Base-by-base conservation (phyloP, 2,329 filamentous ascomycete species). In the Thyridium curvatum region DNA sequence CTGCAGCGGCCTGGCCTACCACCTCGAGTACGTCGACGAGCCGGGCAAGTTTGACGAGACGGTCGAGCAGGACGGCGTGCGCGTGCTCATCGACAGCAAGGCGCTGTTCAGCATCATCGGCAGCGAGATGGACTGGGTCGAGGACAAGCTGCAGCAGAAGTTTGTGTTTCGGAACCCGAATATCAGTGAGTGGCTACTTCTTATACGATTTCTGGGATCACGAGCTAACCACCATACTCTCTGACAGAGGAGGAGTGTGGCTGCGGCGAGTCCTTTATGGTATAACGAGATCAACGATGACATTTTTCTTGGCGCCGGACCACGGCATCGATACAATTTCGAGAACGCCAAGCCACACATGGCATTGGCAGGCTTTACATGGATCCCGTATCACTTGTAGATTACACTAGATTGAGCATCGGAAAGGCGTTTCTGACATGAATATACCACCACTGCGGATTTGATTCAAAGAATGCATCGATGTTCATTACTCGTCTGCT, bases 91-190 rank as follows among this genome's bases (percentile, higher is more conserved):
- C 41, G 93, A 98, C 62, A 94, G 87, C 72, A 97, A 96, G 69
- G 93, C 93, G 32, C 68, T 98, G 36, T 90, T 98, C 60, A 97
- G 91, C 62, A 97, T 98, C 39, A 96, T 98, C 52, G 93, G 93
- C 5, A 95, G 86, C 56, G 91, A 97, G 66, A 98, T 98, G 93
- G 93, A 98, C 58, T 98, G 91, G 90, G 74, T 91, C 10, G 90
- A 97, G 65, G 93, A 97, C 53, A 95, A 94, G 68, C 67, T 98
- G 47, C 94, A 84, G 60, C 78, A 90, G 62, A 75, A 86, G 48
- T 98, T 98, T 62, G 82, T 95, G 37, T 98, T 98, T 66, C 83
- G 79, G 59, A 98, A 98, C 60, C 93, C 93, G 3, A 98, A 98
- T 56, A 97, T 97, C 59, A 98, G 90, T 95, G 69, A 78, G 90